Conservation (phyloP, 208 protist genomes). For the Acanthamoeba royreba region DNA sequence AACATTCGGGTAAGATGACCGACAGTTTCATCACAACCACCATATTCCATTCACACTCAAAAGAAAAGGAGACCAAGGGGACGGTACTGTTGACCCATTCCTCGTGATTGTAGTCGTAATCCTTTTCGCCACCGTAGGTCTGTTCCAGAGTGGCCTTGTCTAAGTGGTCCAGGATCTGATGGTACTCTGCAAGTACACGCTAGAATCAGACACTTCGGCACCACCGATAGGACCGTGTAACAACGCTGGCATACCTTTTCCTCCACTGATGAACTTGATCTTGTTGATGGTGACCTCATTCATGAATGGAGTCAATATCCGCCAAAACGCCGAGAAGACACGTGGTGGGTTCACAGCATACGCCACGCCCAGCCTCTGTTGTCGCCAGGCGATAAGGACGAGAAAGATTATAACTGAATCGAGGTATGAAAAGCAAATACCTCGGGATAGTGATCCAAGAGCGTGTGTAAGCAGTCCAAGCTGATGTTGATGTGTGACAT, state of each 20-base stretch:
- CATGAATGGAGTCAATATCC: background rate
- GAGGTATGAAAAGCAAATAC: too few relatives aligned
- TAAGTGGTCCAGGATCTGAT: background rate
- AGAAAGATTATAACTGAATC: too few relatives aligned
- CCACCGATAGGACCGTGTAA: background rate
- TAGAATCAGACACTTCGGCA: background rate
- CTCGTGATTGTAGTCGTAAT: background rate
- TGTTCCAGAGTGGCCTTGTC: background rate
- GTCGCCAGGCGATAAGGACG: too few relatives aligned
- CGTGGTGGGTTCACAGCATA: background rate
- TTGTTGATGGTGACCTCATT: background rate
- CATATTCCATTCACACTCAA: background rate
- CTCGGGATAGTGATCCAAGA: slow-evolving; percentile 1
- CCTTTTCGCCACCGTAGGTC: background rate
- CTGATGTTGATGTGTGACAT: slow-evolving; percentile 28
- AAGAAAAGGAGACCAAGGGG: background rate
- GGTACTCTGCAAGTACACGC: background rate
- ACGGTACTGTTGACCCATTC: background rate
- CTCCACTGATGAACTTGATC: background rate
- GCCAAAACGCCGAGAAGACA: background rate
- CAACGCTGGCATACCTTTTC: background rate
- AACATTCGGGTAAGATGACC: background rate
- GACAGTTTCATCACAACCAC: too few relatives aligned
- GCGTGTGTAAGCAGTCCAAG: background rate
- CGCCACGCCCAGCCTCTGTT: background rate